Conservation (phyloP, 2,329 filamentous ascomycete species). For the Alternaria metachromatica region DNA sequence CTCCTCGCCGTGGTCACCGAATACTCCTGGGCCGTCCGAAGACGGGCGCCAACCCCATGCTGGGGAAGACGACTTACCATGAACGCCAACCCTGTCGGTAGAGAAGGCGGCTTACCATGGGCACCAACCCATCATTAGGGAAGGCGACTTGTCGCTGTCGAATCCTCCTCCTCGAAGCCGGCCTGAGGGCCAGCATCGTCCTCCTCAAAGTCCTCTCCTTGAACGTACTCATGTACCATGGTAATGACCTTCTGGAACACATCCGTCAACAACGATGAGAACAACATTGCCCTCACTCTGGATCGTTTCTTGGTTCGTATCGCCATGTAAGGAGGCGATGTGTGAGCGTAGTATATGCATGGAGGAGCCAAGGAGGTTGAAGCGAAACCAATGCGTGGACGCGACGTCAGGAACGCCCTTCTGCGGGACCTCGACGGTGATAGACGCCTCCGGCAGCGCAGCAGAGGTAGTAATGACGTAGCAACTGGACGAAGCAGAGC, state of each 20-base stretch:
- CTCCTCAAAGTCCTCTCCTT: background rate
- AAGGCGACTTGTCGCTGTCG: background rate
- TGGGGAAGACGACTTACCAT: background rate
- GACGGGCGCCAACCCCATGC: background rate
- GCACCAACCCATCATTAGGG: background rate
- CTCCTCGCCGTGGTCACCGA: background rate
- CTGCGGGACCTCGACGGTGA: background rate
- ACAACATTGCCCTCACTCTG: background rate
- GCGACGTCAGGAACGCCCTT: background rate
- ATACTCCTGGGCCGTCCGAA: background rate
- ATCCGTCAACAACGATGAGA: background rate
- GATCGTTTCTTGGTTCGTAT: background rate
- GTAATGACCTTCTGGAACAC: background rate
- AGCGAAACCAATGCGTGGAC: background rate
- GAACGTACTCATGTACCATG: background rate
- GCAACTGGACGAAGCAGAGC: background rate
- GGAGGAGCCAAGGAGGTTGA: background rate
- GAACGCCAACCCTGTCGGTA: background rate
- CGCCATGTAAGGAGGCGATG: background rate
- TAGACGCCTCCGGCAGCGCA: background rate
- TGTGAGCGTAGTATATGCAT: background rate
- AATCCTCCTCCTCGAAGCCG: background rate
- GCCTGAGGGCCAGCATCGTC: background rate
- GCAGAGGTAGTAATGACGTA: fast-evolving
- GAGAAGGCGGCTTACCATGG: background rate